Conservation (phyloP, 257 asterid genomes). For the Knoxia roxburghii region DNA sequence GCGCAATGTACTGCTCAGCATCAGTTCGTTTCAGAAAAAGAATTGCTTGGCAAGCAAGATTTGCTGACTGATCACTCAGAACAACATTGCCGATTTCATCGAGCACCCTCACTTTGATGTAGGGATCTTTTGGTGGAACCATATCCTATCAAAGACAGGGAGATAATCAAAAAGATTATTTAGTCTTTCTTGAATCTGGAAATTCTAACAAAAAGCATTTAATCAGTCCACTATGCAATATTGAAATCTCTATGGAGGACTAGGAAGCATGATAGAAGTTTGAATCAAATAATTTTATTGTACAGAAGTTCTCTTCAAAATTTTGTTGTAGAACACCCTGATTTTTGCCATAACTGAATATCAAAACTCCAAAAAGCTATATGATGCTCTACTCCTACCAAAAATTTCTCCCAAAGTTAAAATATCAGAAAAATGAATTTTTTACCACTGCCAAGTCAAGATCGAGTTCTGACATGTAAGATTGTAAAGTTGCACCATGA, state of each 20-base stretch:
- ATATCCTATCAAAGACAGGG: slow-evolving; percentile 50
- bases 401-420: background rate
- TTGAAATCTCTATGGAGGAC: background rate
- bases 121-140: slow-evolving; percentile 97
- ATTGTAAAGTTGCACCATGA: slow-evolving; percentile 55
- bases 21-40: slow-evolving; percentile 86
- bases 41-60: slow-evolving; percentile 76
- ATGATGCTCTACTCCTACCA: background rate
- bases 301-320: background rate
- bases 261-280: background rate
- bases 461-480: slow-evolving; percentile 59
- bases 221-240: background rate
- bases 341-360: background rate
- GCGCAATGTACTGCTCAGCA: slow-evolving; percentile 84
- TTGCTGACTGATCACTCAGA: slow-evolving; percentile 71
- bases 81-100: slow-evolving; percentile 80
- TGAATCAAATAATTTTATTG: background rate
- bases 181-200: slow-evolving; percentile 6
- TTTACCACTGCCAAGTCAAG: slow-evolving; percentile 82
- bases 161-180: slow-evolving; percentile 13
- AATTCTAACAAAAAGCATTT: background rate
- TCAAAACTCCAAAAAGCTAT: background rate
- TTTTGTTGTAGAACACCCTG: background rate
- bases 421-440: slow-evolving; percentile 17
- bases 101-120: slow-evolving; percentile 80